Evolutionary conservation across 208 protist species (phyloP), one percentile per base, ranked within the genome.

Genomic region (Acanthamoeba royreba): DNA sequence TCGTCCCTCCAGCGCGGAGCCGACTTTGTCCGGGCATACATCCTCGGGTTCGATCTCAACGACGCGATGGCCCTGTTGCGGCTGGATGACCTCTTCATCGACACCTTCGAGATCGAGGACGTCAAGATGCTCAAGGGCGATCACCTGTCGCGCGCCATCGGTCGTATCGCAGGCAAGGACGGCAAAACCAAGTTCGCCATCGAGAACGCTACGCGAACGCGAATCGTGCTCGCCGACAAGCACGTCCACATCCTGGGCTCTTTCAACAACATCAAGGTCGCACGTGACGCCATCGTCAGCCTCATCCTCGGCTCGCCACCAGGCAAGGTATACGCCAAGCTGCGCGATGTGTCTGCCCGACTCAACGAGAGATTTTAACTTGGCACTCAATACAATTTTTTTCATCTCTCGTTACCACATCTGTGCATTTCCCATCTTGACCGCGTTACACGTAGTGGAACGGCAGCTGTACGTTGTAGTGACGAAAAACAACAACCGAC

Each of bases 141-240:
- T 35, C 96, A 99, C 89, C 74, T 99, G 8, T 96, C 98, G 4
- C 98, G 99, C 49, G 99, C 99, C 92, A 99, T 99, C 94, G 99
- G 99, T 63, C 98, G 99, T 93, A 98, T 99, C 91, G 99, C 99
- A 53, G 99, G 99, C 53, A 99, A 99, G 43, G 99, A 99, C 86
- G 99, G 99, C 38, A 99, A 99, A 96, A 99, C 99, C 1, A 99
- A 99, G 97, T 99, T 99, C 96, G 99, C 99, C 15, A 99, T 99
- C 92, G 99, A 99, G 96, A 99, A 99, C 94, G 97, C 99, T 1
- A 99, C 99, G 11, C 98, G 98, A 43, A 99, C 99, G 19, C 97
- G 99, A 43, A 99, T 99, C 91, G 99, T 99, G 1, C 95, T 99
- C 33, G 99, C 99, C 25, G 99, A 99, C 95, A 99, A 93, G 61